Percentiles rank a stretch among this genome's conserved stretches.
Conservation (phyloP, 2,329 filamentous ascomycete species). For the Colletotrichum musicola region DNA sequence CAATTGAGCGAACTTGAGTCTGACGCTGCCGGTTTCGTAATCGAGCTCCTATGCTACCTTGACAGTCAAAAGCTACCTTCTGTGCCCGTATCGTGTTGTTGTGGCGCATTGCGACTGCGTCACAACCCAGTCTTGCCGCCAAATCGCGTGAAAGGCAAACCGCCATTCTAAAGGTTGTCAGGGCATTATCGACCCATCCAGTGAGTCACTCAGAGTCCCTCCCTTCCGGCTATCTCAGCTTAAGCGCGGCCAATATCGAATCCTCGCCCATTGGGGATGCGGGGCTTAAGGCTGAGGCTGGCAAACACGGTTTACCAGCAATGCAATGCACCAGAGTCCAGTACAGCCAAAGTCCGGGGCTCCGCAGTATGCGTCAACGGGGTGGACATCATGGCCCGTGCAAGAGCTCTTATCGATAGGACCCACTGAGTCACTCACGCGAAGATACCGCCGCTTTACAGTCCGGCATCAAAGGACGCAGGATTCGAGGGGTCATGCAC, state of each 20-base stretch:
- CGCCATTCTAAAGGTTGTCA: neutral
- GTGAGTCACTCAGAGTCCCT: neutral
- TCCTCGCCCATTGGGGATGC: neutral
- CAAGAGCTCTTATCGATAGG: constrained; percentile 42
- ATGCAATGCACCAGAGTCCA: too few species aligned
- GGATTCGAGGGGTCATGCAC: too few species aligned
- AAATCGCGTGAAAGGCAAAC: too few species aligned
- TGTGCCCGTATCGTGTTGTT: too few species aligned
- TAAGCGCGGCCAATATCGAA: neutral
- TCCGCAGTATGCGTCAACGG: constrained; percentile 8
- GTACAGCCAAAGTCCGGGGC: constrained; percentile 13
- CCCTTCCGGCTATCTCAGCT: neutral
- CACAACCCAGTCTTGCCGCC: too few species aligned
- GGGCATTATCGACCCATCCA: neutral
- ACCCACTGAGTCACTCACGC: constrained; percentile 37
- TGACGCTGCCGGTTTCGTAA: neutral
- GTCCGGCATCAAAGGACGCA: too few species aligned
- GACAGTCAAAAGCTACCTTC: too few species aligned
- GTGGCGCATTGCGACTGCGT: too few species aligned
- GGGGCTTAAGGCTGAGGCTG: constrained; percentile 12
- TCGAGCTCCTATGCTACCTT: neutral
- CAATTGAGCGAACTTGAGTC: constrained; percentile 1
- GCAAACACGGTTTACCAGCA: neutral
- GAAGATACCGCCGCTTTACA: constrained; percentile 24
- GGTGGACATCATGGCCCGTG: constrained; percentile 28